A percentile compares a stretch with the other conserved stretches of the same genome.
Conservation (phyloP, 768 basidiomycete genomes). For the Sporobolomyces phaffii region DNA sequence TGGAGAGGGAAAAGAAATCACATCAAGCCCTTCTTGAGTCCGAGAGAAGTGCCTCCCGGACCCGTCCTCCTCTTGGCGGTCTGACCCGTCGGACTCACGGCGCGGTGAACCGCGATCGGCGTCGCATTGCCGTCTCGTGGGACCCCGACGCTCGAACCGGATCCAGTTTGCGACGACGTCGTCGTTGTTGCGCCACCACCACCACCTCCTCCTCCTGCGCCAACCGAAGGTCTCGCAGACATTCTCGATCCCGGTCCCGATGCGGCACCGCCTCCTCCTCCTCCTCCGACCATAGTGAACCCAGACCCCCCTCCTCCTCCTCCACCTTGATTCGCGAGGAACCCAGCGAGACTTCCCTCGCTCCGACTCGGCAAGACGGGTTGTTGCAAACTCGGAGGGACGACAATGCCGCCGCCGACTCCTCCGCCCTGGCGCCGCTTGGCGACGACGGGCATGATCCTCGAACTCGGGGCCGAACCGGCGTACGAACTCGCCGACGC, state of each 20-base stretch:
- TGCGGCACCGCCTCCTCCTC: not conserved
- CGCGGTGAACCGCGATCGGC: not conserved
- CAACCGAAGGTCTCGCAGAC: not conserved
- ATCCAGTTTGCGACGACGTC: conserved; percentile 2
- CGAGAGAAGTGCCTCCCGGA: not conserved
- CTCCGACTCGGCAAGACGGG: conserved; percentile 2
- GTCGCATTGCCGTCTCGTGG: conserved; percentile 4
- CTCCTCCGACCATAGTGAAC: not conserved
- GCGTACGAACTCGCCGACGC: not conserved
- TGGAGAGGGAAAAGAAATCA: not conserved
- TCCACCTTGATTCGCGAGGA: not conserved
- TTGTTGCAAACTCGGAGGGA: not conserved
- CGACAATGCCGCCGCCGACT: too few relatives aligned
- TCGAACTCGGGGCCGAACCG: not conserved
- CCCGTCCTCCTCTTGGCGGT: not conserved
- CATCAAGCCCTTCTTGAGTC: not conserved
- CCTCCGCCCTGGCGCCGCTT: too few relatives aligned
- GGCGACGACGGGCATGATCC: not conserved
- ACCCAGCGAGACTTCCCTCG: not conserved
- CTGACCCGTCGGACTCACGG: conserved; percentile 8
- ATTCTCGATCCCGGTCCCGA: not conserved
- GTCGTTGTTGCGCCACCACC: too few relatives aligned
- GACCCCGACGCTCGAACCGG: conserved; percentile 4
- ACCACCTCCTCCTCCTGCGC: not conserved
- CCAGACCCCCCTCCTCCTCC: not conserved